Base-by-base conservation (phyloP, 2,329 filamentous ascomycete genomes). In the Acrocalymma vagum region DNA sequence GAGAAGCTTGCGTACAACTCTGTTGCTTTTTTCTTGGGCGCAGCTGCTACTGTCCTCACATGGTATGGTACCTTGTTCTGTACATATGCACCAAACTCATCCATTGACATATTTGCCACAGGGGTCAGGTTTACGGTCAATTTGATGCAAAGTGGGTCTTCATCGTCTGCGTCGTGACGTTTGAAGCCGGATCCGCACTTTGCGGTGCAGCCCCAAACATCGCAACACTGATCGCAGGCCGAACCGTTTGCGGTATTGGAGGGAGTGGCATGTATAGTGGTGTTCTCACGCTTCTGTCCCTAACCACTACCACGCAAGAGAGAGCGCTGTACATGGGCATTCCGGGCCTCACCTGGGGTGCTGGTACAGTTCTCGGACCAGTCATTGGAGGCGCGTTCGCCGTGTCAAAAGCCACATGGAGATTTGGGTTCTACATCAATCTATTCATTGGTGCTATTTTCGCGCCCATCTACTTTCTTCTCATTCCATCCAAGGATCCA, bases 361-460 rank as follows among this genome's bases (percentile, higher is more conserved):
- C 75, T 3, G 77, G 76, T 3, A 72, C 65, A 3, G 38, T 61
- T 8, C 55, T 79, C 2, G 78, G 78, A 0, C 78, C 77, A 1
- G 63, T 79, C 17, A 60, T 78, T 9, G 76, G 76, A 11, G 76
- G 77, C 13, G 73, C 70, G 0, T 78, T 80, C 27, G 64, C 64
- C 5, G 67, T 67, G 21, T 52, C 51, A 5, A 44, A 59, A 5
- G 69, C 69, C 1, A 72, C 67, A 0, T 80, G 77, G 77, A 48
- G 77, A 13, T 53, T 43, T 44, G 37, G 27, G 0, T 79, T 80
- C 52, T 85, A 85, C 52, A 77, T 84, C 65, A 84, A 84, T 50
- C 67, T 84, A 1, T 58, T 70, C 23, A 63, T 78, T 30, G 71
- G 78, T 1, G 79, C 65, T 6, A 53, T 72, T 6, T 65, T 69